phyloP scores from a whole-genome alignment of 1,139 yeast genomes.

The Kurtzmaniella natalensis region DNA sequence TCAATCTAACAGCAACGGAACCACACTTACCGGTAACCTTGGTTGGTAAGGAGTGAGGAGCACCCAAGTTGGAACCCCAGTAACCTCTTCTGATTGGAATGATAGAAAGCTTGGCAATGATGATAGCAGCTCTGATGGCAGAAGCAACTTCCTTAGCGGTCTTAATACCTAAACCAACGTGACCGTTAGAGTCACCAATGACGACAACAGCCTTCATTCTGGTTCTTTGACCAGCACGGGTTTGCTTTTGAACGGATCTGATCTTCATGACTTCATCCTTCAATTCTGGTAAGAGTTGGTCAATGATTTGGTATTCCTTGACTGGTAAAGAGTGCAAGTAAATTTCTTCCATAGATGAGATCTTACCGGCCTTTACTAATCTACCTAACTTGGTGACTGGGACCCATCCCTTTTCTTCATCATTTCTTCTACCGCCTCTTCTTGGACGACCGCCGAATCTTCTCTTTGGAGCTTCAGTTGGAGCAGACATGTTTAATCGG shows the following conservation, averaged over 20 bases:
- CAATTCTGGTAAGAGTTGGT: constrained; percentile 91
- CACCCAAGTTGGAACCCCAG: constrained; percentile 99
- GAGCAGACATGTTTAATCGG: constrained; percentile 77
- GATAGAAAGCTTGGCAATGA: constrained; percentile 97
- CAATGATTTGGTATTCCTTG: constrained; percentile 99
- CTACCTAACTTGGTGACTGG: constrained; percentile 99
- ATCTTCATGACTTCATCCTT: constrained; percentile 99
- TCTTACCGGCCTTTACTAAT: constrained; percentile 98
- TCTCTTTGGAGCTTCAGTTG: constrained; percentile 51
- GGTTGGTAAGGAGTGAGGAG: constrained; percentile 97
- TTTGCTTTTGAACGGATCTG: constrained; percentile 99
- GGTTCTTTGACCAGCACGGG: constrained; percentile 99
- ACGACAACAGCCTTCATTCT: constrained; percentile 99
- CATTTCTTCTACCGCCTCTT: constrained; percentile 62
- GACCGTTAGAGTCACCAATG: constrained; percentile 99
- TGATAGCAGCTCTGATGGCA: constrained; percentile 99
- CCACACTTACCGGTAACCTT: constrained; percentile 99
- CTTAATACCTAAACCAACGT: constrained; percentile 99
- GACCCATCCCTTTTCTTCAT: constrained; percentile 98
- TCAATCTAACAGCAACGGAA: constrained; percentile 96
- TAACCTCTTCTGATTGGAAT: constrained; percentile 99
- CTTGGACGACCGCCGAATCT: constrained; percentile 65
- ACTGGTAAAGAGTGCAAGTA: constrained; percentile 99
- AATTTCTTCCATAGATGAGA: constrained; percentile 95
- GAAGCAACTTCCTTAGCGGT: constrained; percentile 99